Base-by-base conservation (phyloP, 129 eudicot species). In the Lactuca saligna region DNA sequence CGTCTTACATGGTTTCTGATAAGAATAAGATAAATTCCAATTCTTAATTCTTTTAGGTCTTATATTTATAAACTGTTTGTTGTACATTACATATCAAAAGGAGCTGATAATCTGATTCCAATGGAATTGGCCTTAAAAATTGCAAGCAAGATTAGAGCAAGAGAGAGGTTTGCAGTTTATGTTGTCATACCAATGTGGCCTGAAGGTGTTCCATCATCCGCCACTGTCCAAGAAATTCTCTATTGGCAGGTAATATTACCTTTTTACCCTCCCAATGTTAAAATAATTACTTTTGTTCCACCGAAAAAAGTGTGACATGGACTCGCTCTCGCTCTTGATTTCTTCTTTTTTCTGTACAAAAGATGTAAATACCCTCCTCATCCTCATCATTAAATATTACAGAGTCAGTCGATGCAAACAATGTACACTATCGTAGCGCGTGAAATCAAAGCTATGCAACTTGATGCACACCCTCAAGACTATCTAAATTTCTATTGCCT, bases 131-230 rank as follows among this genome's bases (percentile, higher is more conserved):
- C 97, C 17, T 67, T 86, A 46, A 93, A 93, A 80, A 85, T 93
- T 58, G 85, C 74, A 17, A 93, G 96, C 71, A 93, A 93, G 79
- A 93, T 93, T 59, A 87, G 84, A 83, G 88, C 97, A 2, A 71
- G 79, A 49, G 98, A 93, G 78, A 82, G 98, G 67, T 93, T 93
- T 83, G 82, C 92, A 10, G 97, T 89, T 50, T 93, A 89, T 48
- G 80, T 93, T 77, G 90, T 93, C 66, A 79, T 93, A 33, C 98
- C 98, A 60, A 65, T 92, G 96, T 92, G 98, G 98, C 98, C 98
- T 35, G 98, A 93, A 78, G 98, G 98, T 44, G 77, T 79, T 72
- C 96, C 98, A 2, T 77, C 84, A 38, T 71, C 88, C 57, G 86
- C 83, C 73, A 77, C 91, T 65, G 72, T 89, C 75, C 98, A 93